Base-by-base conservation (phyloP, 352 stramenopile genomes). In the Phytophthora europaea region DNA sequence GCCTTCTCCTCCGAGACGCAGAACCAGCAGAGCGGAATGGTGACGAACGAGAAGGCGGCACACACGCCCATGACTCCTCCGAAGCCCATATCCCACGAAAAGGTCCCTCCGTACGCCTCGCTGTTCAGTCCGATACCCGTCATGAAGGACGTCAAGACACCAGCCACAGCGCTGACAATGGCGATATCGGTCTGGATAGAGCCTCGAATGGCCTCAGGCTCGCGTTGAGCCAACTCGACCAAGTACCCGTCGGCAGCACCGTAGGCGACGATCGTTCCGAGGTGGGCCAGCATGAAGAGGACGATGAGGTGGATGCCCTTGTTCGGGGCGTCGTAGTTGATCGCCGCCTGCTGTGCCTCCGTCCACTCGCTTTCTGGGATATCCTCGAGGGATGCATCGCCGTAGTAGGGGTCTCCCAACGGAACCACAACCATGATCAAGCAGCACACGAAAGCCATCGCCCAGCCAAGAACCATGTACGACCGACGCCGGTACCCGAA, bases 181-280 rank as follows among this genome's bases (percentile, higher is more conserved):
- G 73, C 76, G 9, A 82, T 70, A 51, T 80, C 57, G 6, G 75
- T 81, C 45, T 85, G 78, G 36, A 83, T 76, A 6, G 73, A 76
- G 36, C 81, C 80, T 26, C 83, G 80, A 38, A 70, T 78, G 28
- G 56, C 59, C n/a, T 70, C 54, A 0, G 83, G 72, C 45, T 90
- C 81, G n/a, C 81, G 81, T 50, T 87, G 80, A 9, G 79, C 81
- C 31, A 87, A 23, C 34, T 87, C 79, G 5, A 88, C 77, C n/a
- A 88, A 57, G 23, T 87, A 75, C 3, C 76, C 81, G 61, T 78
- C 75, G 28, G 73, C 78, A 7, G 70, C 77, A 13, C 76, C 76
- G 56, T 85, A 80, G 0, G 73, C 80, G 33, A 90, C 31, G 50
- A 88, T 73, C 3, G 66, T 80, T n/a, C 78, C 78, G 20, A 90